Base-by-base conservation (phyloP, 768 basidiomycete species). In the Dioszegia aurantiaca region DNA sequence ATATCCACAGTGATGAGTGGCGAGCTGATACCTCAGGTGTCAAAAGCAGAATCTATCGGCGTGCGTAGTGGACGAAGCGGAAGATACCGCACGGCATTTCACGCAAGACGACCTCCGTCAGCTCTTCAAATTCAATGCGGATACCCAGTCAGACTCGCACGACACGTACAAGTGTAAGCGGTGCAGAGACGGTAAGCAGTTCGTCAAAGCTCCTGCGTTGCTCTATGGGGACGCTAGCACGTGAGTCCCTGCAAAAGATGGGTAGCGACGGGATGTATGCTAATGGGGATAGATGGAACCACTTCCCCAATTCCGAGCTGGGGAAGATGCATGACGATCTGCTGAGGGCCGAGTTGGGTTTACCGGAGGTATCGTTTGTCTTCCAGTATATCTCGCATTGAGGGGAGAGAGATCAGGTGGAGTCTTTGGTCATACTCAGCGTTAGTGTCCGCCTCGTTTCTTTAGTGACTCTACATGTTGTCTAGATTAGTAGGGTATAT, bases 181-280 rank as follows among this genome's bases (percentile, higher is more conserved):
- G 24, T 94, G 91, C 77, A 87, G 83, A 78, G 81, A 91, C 61
- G 91, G 90, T 19, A 87, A 83, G 68, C 95, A 98, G 75, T 70
- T 82, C 42, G 81, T 84, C 68, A 97, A 94, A 77, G 81, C 89
- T 3, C 85, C 86, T 1, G 92, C 90, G 0, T 75, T 98, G 68
- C 74, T 99, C 16, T 98, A 98, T 64, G 95, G 95, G 16, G 95
- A 99, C 75, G 91, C 89, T 2, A 93, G 90, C 87, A 89, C 93
- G 90, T 92, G 82, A 60, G 92, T 85, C 58, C 26, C n/a, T n/a
- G n/a, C n/a, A n/a, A n/a, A n/a, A n/a, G n/a, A n/a, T 28, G 14
- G 21, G 10, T 27, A 17, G 23, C 11, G 23, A 23, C 3, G 21
- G 31, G 49, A 44, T 44, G 21, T 14, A 16, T 24, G 55, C 59